A percentile compares a stretch with the other conserved stretches of the same genome.
phyloP scores from a whole-genome alignment of 2,329 filamentous ascomycete species.

The Aspergillus texensis region DNA sequence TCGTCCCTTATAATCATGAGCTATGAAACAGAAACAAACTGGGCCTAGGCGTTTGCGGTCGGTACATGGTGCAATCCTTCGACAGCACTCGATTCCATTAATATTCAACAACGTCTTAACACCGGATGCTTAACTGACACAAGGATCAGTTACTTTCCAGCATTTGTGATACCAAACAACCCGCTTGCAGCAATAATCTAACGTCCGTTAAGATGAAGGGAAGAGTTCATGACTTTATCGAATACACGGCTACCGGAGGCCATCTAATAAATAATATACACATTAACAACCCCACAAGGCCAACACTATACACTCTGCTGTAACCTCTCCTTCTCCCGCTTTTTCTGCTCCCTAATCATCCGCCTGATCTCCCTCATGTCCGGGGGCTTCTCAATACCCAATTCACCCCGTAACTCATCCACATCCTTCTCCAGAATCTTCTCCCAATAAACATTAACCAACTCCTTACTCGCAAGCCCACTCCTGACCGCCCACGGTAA shows the following conservation, averaged over 20 bases:
- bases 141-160: neutral
- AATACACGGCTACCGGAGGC: neutral
- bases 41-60: neutral
- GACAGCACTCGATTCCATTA: neutral
- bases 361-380: conserved; percentile 79
- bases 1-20: neutral
- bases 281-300: neutral
- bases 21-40: neutral
- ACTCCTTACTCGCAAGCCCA: conserved; percentile 72
- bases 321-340: conserved; percentile 59
- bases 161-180: neutral
- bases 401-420: conserved; percentile 68
- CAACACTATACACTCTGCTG: conserved; percentile 21
- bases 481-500: conserved; percentile 89
- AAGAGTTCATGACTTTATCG: neutral
- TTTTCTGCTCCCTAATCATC: conserved; percentile 69
- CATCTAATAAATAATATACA: conserved; percentile 15
- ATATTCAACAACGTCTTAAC: neutral
- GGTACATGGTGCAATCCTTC: neutral
- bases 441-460: conserved; percentile 98
- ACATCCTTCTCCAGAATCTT: conserved; percentile 87
- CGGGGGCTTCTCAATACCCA: conserved; percentile 86
- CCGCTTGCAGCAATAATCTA: neutral
- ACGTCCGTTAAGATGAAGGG: neutral
- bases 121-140: neutral